Evolutionary conservation across 352 stramenopile species (phyloP), one percentile per base, ranked within the genome.

Genomic region (Globisporangium perplexum): DNA sequence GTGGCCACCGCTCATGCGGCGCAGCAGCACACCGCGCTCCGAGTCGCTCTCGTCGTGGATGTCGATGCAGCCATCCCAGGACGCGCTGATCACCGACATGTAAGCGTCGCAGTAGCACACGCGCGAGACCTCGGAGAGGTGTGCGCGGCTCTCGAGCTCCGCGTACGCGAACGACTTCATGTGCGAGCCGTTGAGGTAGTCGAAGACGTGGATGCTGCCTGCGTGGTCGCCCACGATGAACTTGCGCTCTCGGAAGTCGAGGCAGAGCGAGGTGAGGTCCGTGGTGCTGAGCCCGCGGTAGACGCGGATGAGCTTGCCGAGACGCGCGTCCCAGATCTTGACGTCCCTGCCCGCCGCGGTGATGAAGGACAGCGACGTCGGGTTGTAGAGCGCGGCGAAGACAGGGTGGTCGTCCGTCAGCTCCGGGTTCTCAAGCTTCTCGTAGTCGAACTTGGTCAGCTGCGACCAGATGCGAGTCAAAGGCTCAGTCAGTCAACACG

Each of bases 151-250:
- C 42, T 77, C 70, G 5, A 74, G 53, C 28, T 90, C 76, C 15
- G 72, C 63, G 47, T 92, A 91, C 42, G 72, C 74, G 48, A 89
- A 95, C 10, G 74, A 84, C 65, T 96, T 95, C 85, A 96, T 95
- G 26, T 86, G 72, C 20, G 73, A 76, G 18, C 86, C 87, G 47
- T 94, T 96, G 39, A 95, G 64, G 63, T 95, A 96, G 63, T 95
- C 80, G 47, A 86, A 92, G n/a, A 90, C 77, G 18, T 88, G 67
- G 33, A 94, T 78, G 41, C 79, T 74, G 23, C 87, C 87, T 8
- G 60, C 70, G 65, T 94, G 84, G 57, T 95, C 78, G 26, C 86
- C 86, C 20, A 95, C 67, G 55, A 96, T 73, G 55, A 96, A 81
- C 64, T 96, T 96, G 53, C 87, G 75, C 63, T 95, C 68, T 39